phyloP scores from a whole-genome alignment of 805 yeast species.

The Pichia nanzhaoensis region DNA sequence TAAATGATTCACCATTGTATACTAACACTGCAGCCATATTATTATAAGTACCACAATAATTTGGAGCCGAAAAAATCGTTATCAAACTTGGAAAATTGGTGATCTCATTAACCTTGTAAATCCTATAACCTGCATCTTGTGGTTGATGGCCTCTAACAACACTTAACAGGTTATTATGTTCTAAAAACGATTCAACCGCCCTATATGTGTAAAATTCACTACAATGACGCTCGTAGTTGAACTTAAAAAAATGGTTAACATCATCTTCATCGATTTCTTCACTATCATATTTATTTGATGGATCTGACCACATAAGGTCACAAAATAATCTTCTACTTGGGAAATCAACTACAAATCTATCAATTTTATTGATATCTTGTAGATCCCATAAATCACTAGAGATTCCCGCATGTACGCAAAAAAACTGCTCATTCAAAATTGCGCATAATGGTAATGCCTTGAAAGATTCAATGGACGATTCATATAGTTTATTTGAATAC shows the following conservation, averaged over 20 bases:
- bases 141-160: conserved; percentile 96
- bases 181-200: conserved; percentile 75
- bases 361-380: conserved; percentile 59
- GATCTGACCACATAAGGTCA: conserved; percentile 95
- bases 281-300: conserved; percentile 72
- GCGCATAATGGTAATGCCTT: conserved; percentile 89
- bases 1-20: conserved; percentile 88
- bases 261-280: conserved; percentile 32
- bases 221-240: conserved; percentile 79
- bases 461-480: conserved; percentile 69
- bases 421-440: conserved; percentile 84
- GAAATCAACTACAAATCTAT: conserved; percentile 78
- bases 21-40: conserved; percentile 93
- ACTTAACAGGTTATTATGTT: conserved; percentile 68
- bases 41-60: conserved; percentile 84
- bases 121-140: conserved; percentile 93
- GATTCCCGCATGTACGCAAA: conserved; percentile 95
- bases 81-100: conserved; percentile 78
- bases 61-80: conserved; percentile 93
- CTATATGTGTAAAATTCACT: conserved; percentile 81
- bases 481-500: conserved; percentile 59
- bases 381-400: conserved; percentile 74
- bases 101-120: conserved; percentile 83
- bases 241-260: conserved; percentile 39
- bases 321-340: conserved; percentile 93